These are phyloP conservation scores for Annona cherimola DNA, from an alignment of 164 flowering plant species.

Conservation along the genomic window DNA sequence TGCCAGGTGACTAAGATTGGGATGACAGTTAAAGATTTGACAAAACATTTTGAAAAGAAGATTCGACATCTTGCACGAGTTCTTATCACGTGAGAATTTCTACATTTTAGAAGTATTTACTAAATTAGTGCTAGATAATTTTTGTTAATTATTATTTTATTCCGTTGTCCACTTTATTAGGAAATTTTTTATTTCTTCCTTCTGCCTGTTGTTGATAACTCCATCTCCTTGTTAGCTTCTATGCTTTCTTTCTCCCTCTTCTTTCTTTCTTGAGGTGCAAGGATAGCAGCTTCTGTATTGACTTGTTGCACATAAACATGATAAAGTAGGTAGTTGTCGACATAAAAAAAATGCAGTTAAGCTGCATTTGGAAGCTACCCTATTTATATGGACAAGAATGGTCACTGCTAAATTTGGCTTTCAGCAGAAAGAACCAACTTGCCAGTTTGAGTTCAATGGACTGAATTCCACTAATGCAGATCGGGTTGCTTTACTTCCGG, in stretches of 20 bases:
- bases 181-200: no score
- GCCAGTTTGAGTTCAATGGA: not conserved
- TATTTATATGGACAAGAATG: not conserved
- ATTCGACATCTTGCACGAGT: conserved; percentile 52
- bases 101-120: not conserved
- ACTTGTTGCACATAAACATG: not conserved
- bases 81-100: conserved; percentile 58
- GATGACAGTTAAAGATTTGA: conserved; percentile 60
- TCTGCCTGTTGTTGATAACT: no score
- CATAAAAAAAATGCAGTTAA: no score
- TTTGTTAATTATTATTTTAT: no score
- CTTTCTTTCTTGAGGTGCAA: not conserved
- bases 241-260: not conserved
- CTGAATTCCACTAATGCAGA: not conserved
- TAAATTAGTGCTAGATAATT: no score
- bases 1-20: conserved; percentile 88
- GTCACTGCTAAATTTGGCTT: not conserved
- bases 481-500: no score
- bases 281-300: not conserved
- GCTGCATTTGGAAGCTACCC: not conserved
- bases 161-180: not conserved
- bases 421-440: not conserved
- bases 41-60: conserved; percentile 59
- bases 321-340: not conserved
- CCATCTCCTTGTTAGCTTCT: not conserved